Conservation (phyloP, 805 yeast species). For the Metschnikowia kofuensis region DNA sequence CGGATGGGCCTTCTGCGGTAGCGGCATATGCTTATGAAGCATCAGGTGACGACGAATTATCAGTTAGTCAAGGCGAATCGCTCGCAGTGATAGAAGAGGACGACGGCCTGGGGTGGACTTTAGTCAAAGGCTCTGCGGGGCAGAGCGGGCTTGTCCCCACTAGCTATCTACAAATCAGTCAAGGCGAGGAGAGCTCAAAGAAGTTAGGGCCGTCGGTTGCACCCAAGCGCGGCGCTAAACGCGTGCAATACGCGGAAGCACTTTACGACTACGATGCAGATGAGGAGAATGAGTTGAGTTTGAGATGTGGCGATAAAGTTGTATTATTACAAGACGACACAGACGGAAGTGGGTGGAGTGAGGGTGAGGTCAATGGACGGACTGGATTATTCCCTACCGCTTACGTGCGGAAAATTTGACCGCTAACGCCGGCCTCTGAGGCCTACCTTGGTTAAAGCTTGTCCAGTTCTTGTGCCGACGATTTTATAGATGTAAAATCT, state of each 20-base stretch:
- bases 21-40: conserved; percentile 69
- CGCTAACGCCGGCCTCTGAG: background rate
- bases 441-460: background rate
- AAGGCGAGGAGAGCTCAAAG: conserved; percentile 19
- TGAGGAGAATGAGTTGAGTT: conserved; percentile 75
- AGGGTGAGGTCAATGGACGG: conserved; percentile 70
- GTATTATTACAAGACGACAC: conserved; percentile 52
- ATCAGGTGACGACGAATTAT: conserved; percentile 71
- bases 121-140: conserved; percentile 43
- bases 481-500: too few relatives aligned
- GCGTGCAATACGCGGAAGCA: conserved; percentile 62
- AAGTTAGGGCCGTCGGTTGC: conserved; percentile 77
- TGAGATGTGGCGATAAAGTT: conserved; percentile 71
- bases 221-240: conserved; percentile 70
- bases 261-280: conserved; percentile 73
- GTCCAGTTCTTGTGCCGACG: too few relatives aligned
- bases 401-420: conserved; percentile 48
- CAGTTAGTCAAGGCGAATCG: conserved; percentile 57
- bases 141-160: conserved; percentile 82
- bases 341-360: conserved; percentile 92
- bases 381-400: conserved; percentile 77
- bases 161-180: conserved; percentile 54
- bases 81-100: conserved; percentile 62
- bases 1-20: conserved; percentile 30
- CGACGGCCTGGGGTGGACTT: conserved; percentile 94